phyloP scores from a whole-genome alignment of 495 filamentous ascomycete genomes.

The Tuber indicum region DNA sequence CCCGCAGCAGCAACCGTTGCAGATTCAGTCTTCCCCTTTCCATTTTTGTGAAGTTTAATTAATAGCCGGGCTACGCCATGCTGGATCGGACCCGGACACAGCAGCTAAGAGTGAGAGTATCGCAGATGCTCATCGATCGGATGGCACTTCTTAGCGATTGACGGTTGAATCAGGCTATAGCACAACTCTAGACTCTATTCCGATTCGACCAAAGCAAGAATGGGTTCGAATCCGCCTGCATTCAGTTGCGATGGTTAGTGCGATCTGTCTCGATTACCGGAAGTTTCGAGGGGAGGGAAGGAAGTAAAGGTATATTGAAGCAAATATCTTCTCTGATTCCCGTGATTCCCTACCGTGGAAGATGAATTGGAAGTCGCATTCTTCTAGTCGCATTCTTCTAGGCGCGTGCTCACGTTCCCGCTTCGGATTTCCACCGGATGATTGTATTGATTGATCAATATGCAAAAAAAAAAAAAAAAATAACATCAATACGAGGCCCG shows the following conservation, averaged over 20 bases:
- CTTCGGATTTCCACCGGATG: neutral
- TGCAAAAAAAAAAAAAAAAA: neutral
- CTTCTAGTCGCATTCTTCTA: neutral
- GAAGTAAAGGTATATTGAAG: neutral
- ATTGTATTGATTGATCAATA: neutral
- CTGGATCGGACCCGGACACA: neutral
- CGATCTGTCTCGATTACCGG: neutral
- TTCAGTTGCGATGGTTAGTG: neutral
- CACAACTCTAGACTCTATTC: neutral
- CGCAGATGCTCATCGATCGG: constrained; percentile 4
- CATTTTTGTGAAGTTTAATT: neutral
- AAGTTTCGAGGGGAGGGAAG: neutral
- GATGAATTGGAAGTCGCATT: neutral
- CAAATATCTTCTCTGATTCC: neutral
- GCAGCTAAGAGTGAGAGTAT: neutral
- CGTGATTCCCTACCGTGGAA: neutral
- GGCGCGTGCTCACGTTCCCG: neutral
- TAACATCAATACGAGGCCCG: neutral
- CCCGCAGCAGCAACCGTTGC: neutral
- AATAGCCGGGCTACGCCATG: neutral
- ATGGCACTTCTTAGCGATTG: neutral
- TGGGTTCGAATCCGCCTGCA: neutral
- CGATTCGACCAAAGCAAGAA: neutral
- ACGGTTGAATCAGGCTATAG: neutral
- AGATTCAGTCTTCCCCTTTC: neutral